These are phyloP conservation scores for Talaromyces borbonicus DNA, from an alignment of 495 filamentous ascomycete genomes.

Conservation along the genomic window DNA sequence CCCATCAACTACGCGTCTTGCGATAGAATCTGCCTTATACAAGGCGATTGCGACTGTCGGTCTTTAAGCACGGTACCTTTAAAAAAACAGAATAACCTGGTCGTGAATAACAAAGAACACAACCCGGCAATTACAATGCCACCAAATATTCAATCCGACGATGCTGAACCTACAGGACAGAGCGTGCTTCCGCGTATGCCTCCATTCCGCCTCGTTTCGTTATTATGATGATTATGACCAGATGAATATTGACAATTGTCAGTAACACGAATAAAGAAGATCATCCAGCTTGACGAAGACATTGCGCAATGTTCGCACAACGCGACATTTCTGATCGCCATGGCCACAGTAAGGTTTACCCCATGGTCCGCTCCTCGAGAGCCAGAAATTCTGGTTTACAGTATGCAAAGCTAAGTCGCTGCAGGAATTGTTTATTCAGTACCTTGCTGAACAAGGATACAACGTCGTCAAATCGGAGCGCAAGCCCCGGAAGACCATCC, in stretches of 20 bases:
- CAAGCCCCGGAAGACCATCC: constrained; percentile 86
- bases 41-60: too few relatives aligned
- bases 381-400: background rate
- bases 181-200: constrained; percentile 74
- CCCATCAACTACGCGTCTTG: too few relatives aligned
- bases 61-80: too few relatives aligned
- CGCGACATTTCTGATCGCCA: constrained; percentile 86
- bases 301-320: constrained; percentile 78
- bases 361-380: background rate
- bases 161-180: constrained; percentile 65
- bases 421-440: constrained; percentile 93
- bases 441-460: constrained; percentile 74
- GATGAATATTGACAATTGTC: background rate
- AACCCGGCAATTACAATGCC: constrained; percentile 1
- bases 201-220: background rate
- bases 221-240: background rate
- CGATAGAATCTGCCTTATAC: too few relatives aligned
- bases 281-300: constrained; percentile 80
- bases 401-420: constrained; percentile 12
- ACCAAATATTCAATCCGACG: constrained; percentile 40
- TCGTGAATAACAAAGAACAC: too few relatives aligned
- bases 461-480: constrained; percentile 82
- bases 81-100: too few relatives aligned
- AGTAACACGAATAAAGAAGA: constrained; percentile 93
- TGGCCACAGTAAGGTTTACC: constrained; percentile 59